These are phyloP conservation scores for Parathielavia hyrcaniae DNA, from an alignment of 495 filamentous ascomycete species.

Conservation along the genomic window DNA sequence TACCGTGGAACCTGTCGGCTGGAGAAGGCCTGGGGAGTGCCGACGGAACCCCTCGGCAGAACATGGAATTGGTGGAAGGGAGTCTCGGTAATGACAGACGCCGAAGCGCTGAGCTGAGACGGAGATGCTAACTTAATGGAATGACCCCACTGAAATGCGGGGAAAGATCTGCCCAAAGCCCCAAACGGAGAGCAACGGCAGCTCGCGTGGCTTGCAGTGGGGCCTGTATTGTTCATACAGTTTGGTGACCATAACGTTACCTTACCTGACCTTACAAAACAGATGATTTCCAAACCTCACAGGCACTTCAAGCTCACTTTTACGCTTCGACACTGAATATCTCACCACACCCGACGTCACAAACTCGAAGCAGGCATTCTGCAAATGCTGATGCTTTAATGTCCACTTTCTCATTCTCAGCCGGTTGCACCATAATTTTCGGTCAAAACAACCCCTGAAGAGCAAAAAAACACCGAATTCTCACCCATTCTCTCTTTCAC, in stretches of 20 bases:
- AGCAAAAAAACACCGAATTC: too few relatives aligned
- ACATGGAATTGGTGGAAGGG: too few relatives aligned
- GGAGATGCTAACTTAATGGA: conserved; percentile 13
- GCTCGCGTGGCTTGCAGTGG: not conserved
- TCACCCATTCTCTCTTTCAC: not conserved
- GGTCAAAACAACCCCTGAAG: not conserved
- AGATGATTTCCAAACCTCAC: too few relatives aligned
- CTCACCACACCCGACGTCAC: not conserved
- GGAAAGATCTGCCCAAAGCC: not conserved
- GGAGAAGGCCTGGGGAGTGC: conserved; percentile 5
- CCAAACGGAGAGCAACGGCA: conserved; percentile 4
- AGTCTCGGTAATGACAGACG: not conserved
- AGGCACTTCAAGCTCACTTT: too few relatives aligned
- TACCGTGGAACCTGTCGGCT: not conserved
- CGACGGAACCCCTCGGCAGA: not conserved
- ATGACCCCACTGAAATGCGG: conserved; percentile 2
- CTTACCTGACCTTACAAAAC: too few relatives aligned
- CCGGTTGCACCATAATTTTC: not conserved
- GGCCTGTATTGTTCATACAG: not conserved
- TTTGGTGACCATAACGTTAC: not conserved
- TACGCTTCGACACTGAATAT: not conserved
- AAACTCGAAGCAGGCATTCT: not conserved
- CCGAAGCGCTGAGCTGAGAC: not conserved
- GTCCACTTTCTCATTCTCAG: not conserved
- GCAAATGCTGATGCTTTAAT: not conserved